A percentile compares a stretch with the other conserved stretches of the same genome.
These are phyloP conservation scores for Aurinia saxatilis DNA, from an alignment of 345 rosid genomes.

Conservation along the genomic window DNA sequence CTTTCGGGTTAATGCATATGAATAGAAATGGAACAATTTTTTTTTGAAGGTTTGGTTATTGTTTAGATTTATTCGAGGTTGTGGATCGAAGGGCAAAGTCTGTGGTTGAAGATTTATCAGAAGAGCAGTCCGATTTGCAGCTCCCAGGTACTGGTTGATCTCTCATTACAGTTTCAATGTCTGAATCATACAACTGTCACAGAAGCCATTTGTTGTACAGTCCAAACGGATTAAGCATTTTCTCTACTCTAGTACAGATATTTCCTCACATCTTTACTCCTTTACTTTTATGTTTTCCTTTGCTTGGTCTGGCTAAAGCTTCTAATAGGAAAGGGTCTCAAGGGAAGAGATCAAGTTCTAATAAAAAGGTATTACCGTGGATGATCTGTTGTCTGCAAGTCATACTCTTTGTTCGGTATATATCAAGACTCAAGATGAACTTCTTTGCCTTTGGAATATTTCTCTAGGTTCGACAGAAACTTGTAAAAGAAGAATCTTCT, in stretches of 20 bases:
- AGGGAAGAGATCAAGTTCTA: conserved; percentile 47
- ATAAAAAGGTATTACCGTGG: conserved; percentile 50
- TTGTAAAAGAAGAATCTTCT: conserved; percentile 35
- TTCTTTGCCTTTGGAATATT: background rate
- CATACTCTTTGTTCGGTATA: background rate
- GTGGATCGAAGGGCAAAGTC: conserved; percentile 97
- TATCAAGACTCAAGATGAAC: background rate
- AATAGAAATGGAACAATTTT: too few relatives aligned
- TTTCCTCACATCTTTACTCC: too few relatives aligned
- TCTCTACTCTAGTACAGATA: background rate
- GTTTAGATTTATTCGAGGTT: conserved; percentile 82
- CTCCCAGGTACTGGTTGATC: conserved; percentile 44
- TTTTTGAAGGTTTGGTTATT: background rate
- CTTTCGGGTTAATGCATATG: background rate
- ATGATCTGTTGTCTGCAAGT: background rate
- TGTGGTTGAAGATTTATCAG: conserved; percentile 77
- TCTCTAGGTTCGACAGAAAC: conserved; percentile 49
- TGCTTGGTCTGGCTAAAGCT: conserved; percentile 33
- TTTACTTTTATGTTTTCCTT: conserved; percentile 5
- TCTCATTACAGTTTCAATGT: background rate
- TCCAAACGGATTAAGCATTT: background rate
- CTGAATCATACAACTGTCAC: background rate
- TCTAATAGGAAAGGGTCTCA: conserved; percentile 68
- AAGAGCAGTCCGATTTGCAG: conserved; percentile 61
- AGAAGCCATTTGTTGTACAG: background rate